Percentiles rank a stretch among this genome's conserved stretches.
phyloP scores from a whole-genome alignment of 352 stramenopile genomes.

The Globisporangium yorkense region DNA sequence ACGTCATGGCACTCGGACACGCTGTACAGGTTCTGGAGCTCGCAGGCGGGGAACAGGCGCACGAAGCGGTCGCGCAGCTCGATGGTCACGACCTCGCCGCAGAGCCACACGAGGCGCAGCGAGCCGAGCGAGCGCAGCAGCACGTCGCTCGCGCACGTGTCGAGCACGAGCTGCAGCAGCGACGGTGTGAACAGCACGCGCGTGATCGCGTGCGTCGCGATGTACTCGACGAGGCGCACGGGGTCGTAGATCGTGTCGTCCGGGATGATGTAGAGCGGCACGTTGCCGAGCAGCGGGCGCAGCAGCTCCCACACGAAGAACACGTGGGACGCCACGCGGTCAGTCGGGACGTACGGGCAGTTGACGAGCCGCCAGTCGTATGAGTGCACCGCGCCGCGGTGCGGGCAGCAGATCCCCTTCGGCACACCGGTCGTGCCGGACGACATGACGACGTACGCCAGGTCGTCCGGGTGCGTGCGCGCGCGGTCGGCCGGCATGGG shows the following conservation, averaged over 20 bases:
- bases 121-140: constrained; percentile 53
- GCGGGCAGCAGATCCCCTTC: constrained; percentile 92
- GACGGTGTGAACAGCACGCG: constrained; percentile 93
- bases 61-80: constrained; percentile 86
- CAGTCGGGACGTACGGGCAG: constrained; percentile 60
- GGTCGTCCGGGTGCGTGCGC: constrained; percentile 73
- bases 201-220: constrained; percentile 77
- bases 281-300: constrained; percentile 85
- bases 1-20: constrained; percentile 94
- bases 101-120: constrained; percentile 88
- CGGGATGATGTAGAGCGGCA: constrained; percentile 88
- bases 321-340: constrained; percentile 89
- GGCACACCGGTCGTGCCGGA: constrained; percentile 89
- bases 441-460: constrained; percentile 92
- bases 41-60: constrained; percentile 72
- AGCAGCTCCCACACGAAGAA: constrained; percentile 96
- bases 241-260: constrained; percentile 92
- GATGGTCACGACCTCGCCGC: constrained; percentile 91
- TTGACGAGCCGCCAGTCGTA: constrained; percentile 88
- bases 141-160: constrained; percentile 50
- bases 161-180: constrained; percentile 85
- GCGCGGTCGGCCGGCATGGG: constrained; percentile 51
- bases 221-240: constrained; percentile 66
- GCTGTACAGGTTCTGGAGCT: constrained; percentile 92
- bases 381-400: constrained; percentile 89